Conservation (phyloP, 1,284 basidiomycete species). For the Meira nashicola region DNA sequence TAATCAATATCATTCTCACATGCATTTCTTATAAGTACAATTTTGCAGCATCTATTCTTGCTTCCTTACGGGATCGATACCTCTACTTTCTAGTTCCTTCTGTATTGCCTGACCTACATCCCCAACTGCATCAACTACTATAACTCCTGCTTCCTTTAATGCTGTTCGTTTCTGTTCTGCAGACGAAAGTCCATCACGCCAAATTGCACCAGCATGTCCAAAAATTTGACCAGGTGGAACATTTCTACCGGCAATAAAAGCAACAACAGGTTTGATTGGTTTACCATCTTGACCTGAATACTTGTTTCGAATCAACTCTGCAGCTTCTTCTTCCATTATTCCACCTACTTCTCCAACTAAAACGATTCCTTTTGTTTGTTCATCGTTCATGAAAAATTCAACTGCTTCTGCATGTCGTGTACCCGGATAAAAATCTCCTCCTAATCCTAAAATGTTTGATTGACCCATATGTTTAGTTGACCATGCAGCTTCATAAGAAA, state of each 20-base stretch:
- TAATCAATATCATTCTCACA: background rate
- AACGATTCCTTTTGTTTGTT: conserved; percentile 18
- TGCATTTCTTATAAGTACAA: too few species aligned
- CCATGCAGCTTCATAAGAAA: conserved; percentile 42
- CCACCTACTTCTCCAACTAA: conserved; percentile 40
- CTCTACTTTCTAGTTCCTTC: conserved; percentile 9
- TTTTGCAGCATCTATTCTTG: too few species aligned
- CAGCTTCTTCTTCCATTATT: conserved; percentile 40
- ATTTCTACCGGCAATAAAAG: conserved; percentile 33
- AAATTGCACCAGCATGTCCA: conserved; percentile 39
- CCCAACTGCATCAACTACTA: conserved; percentile 13
- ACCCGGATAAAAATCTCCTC: conserved; percentile 42
- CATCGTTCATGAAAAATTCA: conserved; percentile 32
- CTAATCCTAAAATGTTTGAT: conserved; percentile 33
- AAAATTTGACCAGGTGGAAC: conserved; percentile 35
- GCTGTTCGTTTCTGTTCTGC: conserved; percentile 29
- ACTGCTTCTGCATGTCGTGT: conserved; percentile 43
- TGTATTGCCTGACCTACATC: conserved; percentile 12
- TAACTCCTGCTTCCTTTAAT: conserved; percentile 17
- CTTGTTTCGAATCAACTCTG: conserved; percentile 6
- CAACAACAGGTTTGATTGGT: conserved; percentile 33
- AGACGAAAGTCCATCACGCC: conserved; percentile 25
- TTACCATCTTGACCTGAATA: conserved; percentile 22
- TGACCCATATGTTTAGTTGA: conserved; percentile 30
- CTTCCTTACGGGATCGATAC: background rate